Evolutionary conservation across 2,329 filamentous ascomycete species (phyloP).

Genomic region (Zalaria sp.): DNA sequence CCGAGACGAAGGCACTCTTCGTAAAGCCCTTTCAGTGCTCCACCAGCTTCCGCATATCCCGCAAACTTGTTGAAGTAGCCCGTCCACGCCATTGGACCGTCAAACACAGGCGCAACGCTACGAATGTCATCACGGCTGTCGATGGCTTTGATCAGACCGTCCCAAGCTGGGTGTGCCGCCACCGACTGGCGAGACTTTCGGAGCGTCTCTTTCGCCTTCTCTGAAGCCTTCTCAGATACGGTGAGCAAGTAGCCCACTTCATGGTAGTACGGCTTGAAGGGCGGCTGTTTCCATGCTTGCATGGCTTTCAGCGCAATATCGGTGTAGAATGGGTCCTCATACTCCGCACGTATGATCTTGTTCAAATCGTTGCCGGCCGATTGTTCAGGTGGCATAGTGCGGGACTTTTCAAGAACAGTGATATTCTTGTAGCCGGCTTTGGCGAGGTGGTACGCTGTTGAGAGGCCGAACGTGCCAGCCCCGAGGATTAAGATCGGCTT

Average conservation of each 20-base stretch:
- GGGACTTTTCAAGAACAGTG: slow-evolving; percentile 32
- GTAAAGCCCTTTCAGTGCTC: slow-evolving; percentile 36
- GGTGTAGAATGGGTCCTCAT: slow-evolving; percentile 43
- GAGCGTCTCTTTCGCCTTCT: slow-evolving; percentile 34
- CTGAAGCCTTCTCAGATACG: slow-evolving; percentile 32
- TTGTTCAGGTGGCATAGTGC: slow-evolving; percentile 31
- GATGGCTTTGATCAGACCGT: slow-evolving; percentile 25
- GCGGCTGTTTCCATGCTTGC: slow-evolving; percentile 36
- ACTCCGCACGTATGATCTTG: slow-evolving; percentile 47
- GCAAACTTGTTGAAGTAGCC: slow-evolving; percentile 46
- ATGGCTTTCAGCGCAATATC: slow-evolving; percentile 41
- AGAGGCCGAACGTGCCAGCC: slow-evolving; percentile 37
- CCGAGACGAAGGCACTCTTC: slow-evolving; percentile 24
- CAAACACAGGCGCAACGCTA: slow-evolving; percentile 33
- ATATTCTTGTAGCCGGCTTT: slow-evolving; percentile 31
- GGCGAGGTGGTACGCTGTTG: slow-evolving; percentile 34
- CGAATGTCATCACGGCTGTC: slow-evolving; percentile 25
- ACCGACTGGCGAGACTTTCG: slow-evolving; percentile 28
- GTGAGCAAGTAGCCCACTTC: slow-evolving; percentile 38
- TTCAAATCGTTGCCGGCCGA: slow-evolving; percentile 48
- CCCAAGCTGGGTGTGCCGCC: slow-evolving; percentile 25
- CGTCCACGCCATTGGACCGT: slow-evolving; percentile 34
- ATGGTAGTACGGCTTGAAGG: slow-evolving; percentile 41
- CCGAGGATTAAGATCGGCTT: slow-evolving; percentile 17
- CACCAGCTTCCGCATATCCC: slow-evolving; percentile 42